A percentile compares a stretch with the other conserved stretches of the same genome.
phyloP scores from a whole-genome alignment of 306 rosid genomes.

The Trifolium fragiferum region DNA sequence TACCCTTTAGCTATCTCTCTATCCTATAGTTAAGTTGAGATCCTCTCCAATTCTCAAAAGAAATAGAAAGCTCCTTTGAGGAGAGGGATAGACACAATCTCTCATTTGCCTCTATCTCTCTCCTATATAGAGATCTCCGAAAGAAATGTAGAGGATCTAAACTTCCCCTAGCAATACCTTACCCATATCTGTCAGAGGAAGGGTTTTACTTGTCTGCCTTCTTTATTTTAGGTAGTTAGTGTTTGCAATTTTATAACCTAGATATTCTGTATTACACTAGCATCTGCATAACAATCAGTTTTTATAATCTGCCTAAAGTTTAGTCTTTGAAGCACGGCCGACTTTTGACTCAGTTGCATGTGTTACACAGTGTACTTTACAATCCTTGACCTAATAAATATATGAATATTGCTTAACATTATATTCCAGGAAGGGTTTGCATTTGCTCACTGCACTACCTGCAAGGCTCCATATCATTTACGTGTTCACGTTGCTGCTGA shows the following conservation, averaged over 20 bases:
- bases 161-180: constrained; percentile 5
- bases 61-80: neutral
- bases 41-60: neutral
- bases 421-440: constrained; percentile 99
- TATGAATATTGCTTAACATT: constrained; percentile 42
- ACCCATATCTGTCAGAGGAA: constrained; percentile 9
- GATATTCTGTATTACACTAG: constrained; percentile 17
- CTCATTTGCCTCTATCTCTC: neutral
- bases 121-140: neutral
- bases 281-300: no score
- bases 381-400: constrained; percentile 37
- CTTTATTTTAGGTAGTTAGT: constrained; percentile 15
- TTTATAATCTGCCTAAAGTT: constrained; percentile 31
- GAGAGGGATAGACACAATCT: neutral
- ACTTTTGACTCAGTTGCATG: constrained; percentile 11
- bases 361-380: constrained; percentile 16
- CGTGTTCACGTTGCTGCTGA: constrained; percentile 94
- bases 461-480: constrained; percentile 96
- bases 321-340: neutral
- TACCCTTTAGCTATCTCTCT: constrained; percentile 16
- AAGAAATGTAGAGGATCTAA: neutral
- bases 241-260: neutral
- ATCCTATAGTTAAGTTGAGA: neutral
- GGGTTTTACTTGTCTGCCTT: constrained; percentile 24
- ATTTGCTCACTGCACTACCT: constrained; percentile 98